Evolutionary conservation across 1,284 basidiomycete species (phyloP).

Genomic region (Pseudozyma sp.): DNA sequence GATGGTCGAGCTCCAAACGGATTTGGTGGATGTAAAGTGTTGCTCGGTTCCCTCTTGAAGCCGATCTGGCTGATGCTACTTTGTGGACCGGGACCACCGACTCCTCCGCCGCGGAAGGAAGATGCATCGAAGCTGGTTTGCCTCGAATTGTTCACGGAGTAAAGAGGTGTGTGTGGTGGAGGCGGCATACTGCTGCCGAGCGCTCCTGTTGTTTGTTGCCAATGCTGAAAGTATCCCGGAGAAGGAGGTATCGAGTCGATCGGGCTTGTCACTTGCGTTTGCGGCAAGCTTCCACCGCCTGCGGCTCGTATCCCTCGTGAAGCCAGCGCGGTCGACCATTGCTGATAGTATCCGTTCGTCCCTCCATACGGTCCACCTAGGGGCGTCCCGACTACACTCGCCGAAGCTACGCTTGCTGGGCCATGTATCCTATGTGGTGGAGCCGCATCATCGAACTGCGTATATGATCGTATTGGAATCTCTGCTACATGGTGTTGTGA

Average conservation of each 20-base stretch:
- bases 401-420: slow-evolving; percentile 40
- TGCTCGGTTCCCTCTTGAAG: slow-evolving; percentile 20
- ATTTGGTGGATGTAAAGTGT: slow-evolving; percentile 29
- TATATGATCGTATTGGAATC: slow-evolving; percentile 44
- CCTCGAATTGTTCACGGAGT: slow-evolving; percentile 31
- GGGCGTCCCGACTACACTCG: slow-evolving; percentile 26
- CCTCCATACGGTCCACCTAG: background rate
- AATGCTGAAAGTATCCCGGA: slow-evolving; percentile 50
- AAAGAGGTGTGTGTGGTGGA: slow-evolving; percentile 7
- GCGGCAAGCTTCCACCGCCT: slow-evolving; percentile 10
- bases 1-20: slow-evolving; percentile 21
- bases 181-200: no score
- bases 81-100: slow-evolving; percentile 35
- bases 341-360: slow-evolving; percentile 22
- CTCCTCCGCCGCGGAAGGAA: slow-evolving; percentile 15
- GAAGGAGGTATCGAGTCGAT: slow-evolving; percentile 38
- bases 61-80: slow-evolving; percentile 47
- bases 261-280: slow-evolving; percentile 34
- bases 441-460: slow-evolving; percentile 40
- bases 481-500: background rate
- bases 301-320: slow-evolving; percentile 44
- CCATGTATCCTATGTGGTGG: slow-evolving; percentile 47
- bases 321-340: slow-evolving; percentile 46
- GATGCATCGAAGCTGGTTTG: slow-evolving; percentile 42
- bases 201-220: slow-evolving; percentile 28